A percentile compares a stretch with the other conserved stretches of the same genome.
phyloP scores from a whole-genome alignment of 1,139 yeast genomes.

The Geotrichum carabidarum region DNA sequence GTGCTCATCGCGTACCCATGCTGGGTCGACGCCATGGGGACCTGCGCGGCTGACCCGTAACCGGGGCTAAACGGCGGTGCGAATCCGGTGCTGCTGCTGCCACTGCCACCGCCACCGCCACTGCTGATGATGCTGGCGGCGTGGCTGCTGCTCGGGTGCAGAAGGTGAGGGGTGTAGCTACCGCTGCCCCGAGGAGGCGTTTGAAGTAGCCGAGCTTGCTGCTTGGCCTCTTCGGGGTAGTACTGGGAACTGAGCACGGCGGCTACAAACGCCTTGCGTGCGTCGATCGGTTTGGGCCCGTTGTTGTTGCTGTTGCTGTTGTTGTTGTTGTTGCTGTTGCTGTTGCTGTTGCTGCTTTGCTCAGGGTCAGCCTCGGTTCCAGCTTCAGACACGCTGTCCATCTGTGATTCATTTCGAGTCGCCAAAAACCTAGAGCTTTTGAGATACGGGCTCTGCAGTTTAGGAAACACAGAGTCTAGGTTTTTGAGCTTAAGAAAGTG shows the following conservation, averaged over 20 bases:
- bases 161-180: too few species aligned
- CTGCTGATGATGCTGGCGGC: too few species aligned
- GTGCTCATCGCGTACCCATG: not conserved
- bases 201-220: too few species aligned
- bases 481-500: not conserved
- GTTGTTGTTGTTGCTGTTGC: not conserved
- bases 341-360: too few species aligned
- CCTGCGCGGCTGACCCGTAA: not conserved
- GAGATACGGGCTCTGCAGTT: constrained; percentile 5
- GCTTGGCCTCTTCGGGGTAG: not conserved
- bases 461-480: constrained; percentile 12
- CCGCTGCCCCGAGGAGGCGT: too few species aligned
- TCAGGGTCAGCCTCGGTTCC: not conserved
- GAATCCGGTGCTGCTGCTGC: too few species aligned
- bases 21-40: not conserved
- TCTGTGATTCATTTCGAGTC: too few species aligned
- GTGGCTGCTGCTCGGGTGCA: too few species aligned
- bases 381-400: not conserved
- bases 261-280: constrained; percentile 5
- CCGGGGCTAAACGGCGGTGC: not conserved
- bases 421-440: not conserved
- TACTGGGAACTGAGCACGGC: constrained; percentile 1
- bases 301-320: not conserved
- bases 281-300: not conserved
- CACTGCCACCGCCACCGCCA: too few species aligned